Evolutionary conservation across 805 yeast genomes (phyloP).

Genomic region (Cyberlindnera mississippiensis): DNA sequence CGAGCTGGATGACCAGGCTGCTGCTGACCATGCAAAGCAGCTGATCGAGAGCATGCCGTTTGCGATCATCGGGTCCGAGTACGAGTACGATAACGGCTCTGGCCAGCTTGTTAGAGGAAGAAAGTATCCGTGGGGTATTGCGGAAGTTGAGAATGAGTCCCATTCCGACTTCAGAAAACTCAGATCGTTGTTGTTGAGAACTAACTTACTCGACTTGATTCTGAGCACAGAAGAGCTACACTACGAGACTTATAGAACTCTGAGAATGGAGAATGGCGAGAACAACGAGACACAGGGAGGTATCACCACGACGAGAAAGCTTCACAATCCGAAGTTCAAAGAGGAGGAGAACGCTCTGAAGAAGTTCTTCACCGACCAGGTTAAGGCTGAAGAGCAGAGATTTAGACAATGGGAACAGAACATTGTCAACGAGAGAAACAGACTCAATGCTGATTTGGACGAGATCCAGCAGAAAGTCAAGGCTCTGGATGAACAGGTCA

Average conservation of each 20-base stretch:
- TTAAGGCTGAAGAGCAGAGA: constrained; percentile 93
- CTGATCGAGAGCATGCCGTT: constrained; percentile 83
- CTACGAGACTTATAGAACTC: constrained; percentile 73
- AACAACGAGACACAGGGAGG: constrained; percentile 30
- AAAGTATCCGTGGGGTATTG: constrained; percentile 88
- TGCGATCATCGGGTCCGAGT: constrained; percentile 77
- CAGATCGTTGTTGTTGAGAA: constrained; percentile 73
- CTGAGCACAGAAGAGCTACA: constrained; percentile 77
- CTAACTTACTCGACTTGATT: constrained; percentile 79
- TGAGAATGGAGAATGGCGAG: constrained; percentile 55
- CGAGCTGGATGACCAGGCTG: constrained; percentile 68
- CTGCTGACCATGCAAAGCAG: constrained; percentile 76
- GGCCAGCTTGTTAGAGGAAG: constrained; percentile 74
- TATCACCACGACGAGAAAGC: constrained; percentile 43
- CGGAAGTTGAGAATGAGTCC: constrained; percentile 79
- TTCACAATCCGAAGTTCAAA: constrained; percentile 87
- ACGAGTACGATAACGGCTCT: constrained; percentile 56
- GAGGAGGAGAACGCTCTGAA: constrained; percentile 95
- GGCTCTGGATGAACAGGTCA: constrained; percentile 71
- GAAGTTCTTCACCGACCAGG: constrained; percentile 93
- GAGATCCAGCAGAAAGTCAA: constrained; percentile 78
- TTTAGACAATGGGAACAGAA: constrained; percentile 99
- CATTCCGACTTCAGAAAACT: constrained; percentile 84
- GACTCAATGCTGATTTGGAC: constrained; percentile 90
- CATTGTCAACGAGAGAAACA: constrained; percentile 89